Evolutionary conservation across 2,329 filamentous ascomycete species (phyloP).

Genomic region (Neopestalotiopsis rosae): DNA sequence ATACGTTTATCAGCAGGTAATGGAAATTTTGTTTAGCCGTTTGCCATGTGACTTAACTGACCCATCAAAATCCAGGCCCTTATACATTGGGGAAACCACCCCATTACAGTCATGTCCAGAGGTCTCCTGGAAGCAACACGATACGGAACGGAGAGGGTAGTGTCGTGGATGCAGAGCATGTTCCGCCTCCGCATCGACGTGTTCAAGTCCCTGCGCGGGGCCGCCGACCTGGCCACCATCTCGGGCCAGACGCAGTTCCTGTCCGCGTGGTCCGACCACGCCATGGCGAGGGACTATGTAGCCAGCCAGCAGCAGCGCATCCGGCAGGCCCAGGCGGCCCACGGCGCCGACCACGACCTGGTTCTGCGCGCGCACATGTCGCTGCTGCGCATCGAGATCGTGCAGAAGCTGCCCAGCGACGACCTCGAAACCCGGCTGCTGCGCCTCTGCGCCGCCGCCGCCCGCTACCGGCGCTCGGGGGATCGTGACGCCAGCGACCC

Average conservation of each 20-base stretch:
- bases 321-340: neutral
- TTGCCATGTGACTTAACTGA: neutral
- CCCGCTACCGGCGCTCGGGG: neutral
- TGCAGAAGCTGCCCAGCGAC: neutral
- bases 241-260: neutral
- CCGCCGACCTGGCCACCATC: neutral
- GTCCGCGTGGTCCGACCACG: neutral
- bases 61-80: neutral
- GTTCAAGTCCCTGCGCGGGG: neutral
- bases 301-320: neutral
- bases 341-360: neutral
- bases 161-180: slow-evolving; percentile 4
- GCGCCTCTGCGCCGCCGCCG: neutral
- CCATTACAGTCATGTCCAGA: neutral
- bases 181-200: neutral
- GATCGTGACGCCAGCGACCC: neutral
- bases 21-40: neutral
- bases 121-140: neutral
- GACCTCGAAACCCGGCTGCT: neutral
- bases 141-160: neutral
- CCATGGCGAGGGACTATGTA: neutral
- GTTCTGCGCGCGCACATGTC: neutral
- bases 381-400: neutral
- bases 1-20: slow-evolving; percentile 7
- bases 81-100: neutral